A percentile compares a stretch with the other conserved stretches of the same genome.
Conservation (phyloP, 805 yeast species). For the Starmerella asiatica region DNA sequence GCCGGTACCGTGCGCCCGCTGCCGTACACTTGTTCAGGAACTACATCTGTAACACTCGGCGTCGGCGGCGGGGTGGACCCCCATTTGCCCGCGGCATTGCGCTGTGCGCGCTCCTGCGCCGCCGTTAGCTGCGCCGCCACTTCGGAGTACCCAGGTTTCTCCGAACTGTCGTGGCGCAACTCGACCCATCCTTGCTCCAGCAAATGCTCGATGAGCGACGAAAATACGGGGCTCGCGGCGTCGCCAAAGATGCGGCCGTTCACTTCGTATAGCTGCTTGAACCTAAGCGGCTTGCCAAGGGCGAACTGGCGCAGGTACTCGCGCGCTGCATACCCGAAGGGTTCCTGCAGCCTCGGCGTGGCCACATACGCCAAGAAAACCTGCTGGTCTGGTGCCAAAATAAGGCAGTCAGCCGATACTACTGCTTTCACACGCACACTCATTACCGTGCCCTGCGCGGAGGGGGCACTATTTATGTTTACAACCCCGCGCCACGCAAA, state of each 20-base stretch:
- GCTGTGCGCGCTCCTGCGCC: constrained; percentile 37
- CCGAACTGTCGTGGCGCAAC: constrained; percentile 40
- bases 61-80: constrained; percentile 15
- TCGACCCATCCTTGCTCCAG: constrained; percentile 49
- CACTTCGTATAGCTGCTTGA: constrained; percentile 41
- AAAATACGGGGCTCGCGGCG: constrained; percentile 47
- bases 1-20: constrained; percentile 35
- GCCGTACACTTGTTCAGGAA: constrained; percentile 20
- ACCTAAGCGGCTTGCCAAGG: constrained; percentile 50
- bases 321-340: constrained; percentile 42
- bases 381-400: constrained; percentile 50
- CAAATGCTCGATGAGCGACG: constrained; percentile 43
- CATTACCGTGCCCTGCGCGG: constrained; percentile 1
- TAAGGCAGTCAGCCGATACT: constrained; percentile 55
- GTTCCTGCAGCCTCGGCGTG: constrained; percentile 40
- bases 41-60: constrained; percentile 12
- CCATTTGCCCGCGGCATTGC: constrained; percentile 49
- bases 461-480: too few relatives aligned
- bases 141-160: constrained; percentile 33
- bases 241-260: constrained; percentile 56
- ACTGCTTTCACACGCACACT: constrained; percentile 57
- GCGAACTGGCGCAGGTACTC: constrained; percentile 49
- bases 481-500: too few relatives aligned
- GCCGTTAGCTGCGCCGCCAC: constrained; percentile 23
- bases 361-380: constrained; percentile 53